Evolutionary conservation across 2,329 filamentous ascomycete genomes (phyloP), one percentile per base, ranked within the genome.

Genomic region (Beauveria sp.): DNA sequence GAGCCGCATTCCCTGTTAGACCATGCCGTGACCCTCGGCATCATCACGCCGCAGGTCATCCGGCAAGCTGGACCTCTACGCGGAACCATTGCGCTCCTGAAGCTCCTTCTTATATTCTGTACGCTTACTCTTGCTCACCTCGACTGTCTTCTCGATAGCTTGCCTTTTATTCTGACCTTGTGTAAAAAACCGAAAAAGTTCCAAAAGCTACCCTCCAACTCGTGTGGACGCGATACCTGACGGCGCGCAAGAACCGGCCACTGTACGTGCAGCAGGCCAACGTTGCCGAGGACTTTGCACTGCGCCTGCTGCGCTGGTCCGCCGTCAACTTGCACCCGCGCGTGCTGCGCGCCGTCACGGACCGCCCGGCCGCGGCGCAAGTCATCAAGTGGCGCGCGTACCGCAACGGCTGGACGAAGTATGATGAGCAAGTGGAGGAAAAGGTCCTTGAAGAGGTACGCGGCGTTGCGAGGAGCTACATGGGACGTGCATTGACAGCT

Each of bases 331-430:
- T 61, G 16, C 30, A 44, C 18, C 22, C 43, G 20, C 28, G 18
- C 3, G 58, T 61, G 40, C 30, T 61, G 28, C 58, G 58, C 22
- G 58, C 51, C 40, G 28, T 51, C 40, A 54, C 51, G 20, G 51
- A 46, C 22, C 30, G 18, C 20, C 12, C 58, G 2, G 44, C 41
- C 9, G 26, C 50, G 22, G 28, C 50, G 30, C 43, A 54, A 10
- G 14, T 61, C n/a, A 24, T 61, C 58, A 61, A 61, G 43, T 61
- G 58, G 58, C 50, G 58, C 24, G 22, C 48, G 43, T 52, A 44
- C 58, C 50, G 50, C 43, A 54, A 61, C 43, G 58, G 58, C 43
- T 61, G 34, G 30, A 40, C 47, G 6, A 59, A n/a, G 18, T 48
- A 55, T 30, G 30, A 50, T 9, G 43, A 61, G 28, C 28, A 54